Conservation (phyloP, 257 asterid species). For the Penstemon barbatus region DNA sequence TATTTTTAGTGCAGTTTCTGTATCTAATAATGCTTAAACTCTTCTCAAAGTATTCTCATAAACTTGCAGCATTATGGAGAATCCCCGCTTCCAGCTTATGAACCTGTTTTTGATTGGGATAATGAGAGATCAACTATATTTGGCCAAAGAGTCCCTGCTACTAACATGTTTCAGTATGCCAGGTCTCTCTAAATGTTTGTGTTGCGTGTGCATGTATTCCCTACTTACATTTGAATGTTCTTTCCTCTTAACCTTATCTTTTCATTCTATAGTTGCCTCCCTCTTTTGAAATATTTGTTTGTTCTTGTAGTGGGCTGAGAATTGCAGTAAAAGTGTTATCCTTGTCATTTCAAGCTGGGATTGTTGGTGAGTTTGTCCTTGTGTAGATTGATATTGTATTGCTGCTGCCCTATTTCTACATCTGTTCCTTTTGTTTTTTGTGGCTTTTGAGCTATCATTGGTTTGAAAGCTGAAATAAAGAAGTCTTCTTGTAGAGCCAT, state of each 20-base stretch:
- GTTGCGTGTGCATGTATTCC: conserved; percentile 21
- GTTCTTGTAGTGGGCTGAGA: conserved; percentile 78
- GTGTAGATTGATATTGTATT: conserved; percentile 28
- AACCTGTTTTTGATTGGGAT: conserved; percentile 98
- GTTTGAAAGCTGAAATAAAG: conserved; percentile 55
- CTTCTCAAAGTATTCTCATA: conserved; percentile 23
- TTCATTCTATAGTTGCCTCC: conserved; percentile 6
- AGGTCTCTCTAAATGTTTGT: conserved; percentile 50
- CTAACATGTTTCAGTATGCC: conserved; percentile 74
- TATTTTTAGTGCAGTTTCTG: conserved; percentile 20
- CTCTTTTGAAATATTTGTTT: conserved; percentile 27
- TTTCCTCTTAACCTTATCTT: conserved; percentile 16
- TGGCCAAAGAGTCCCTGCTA: conserved; percentile 92
- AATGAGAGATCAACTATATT: conserved; percentile 86
- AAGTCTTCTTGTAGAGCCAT: conserved; percentile 92
- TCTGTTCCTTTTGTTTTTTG: conserved; percentile 27
- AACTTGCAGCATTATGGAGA: conserved; percentile 94
- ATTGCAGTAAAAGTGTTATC: conserved; percentile 95
- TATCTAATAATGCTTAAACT: conserved; percentile 7
- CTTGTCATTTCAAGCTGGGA: conserved; percentile 90
- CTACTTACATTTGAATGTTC: conserved; percentile 15
- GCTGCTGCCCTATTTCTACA: conserved; percentile 20
- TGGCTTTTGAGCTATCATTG: conserved; percentile 36
- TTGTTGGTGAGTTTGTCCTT: conserved; percentile 79
- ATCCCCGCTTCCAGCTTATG: conserved; percentile 93